Base-by-base conservation (phyloP, 441 rosid genomes). In the Populus hybrid region DNA sequence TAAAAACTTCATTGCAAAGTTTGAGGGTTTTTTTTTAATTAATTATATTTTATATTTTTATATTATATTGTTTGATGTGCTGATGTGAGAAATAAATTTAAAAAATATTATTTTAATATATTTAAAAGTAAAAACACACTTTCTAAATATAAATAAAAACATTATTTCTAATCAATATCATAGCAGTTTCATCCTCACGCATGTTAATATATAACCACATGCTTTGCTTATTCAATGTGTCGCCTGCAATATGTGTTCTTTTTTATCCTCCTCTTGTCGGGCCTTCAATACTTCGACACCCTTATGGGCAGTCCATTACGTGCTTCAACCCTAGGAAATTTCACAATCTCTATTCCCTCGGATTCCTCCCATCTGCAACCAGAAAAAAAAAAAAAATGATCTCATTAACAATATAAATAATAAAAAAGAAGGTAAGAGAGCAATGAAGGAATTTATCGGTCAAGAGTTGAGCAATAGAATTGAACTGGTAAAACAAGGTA, bases 281-380 rank as follows among this genome's bases (percentile, higher is more conserved):
- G 5, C 0, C 20, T 34, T 84, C 32, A 81, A 76, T 79, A 69
- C 59, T 80, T 64, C 70, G 83, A 75, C 4, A 87, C 80, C 50
- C 74, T 83, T 18, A 84, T 73, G 40, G 82, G 80, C 35, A 84
- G 82, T 14, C 88, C 87, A 59, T 85, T 80, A 21, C 85, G 88
- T 57, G 90, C 89, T 76, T 72, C 82, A 70, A 84, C 89, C 85
- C 89, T 83, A 5, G 90, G 89, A 59, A 85, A 86, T 30, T 83
- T 73, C 82, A 75, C 28, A 18, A 88, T 65, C 73, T 84, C 76
- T 8, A 78, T 78, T 30, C 78, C 84, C 20, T 85, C 89, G 67
- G 81, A 82, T 80, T 80, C 83, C 73, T 83, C 86, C 86, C 91
- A 86, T 21, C 88, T 88, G 78, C 86, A 73, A 63, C 18, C 8